Evolutionary conservation across 1,139 yeast genomes (phyloP), one percentile per base, ranked within the genome.

Genomic region (Blastobotrys aristatus): DNA sequence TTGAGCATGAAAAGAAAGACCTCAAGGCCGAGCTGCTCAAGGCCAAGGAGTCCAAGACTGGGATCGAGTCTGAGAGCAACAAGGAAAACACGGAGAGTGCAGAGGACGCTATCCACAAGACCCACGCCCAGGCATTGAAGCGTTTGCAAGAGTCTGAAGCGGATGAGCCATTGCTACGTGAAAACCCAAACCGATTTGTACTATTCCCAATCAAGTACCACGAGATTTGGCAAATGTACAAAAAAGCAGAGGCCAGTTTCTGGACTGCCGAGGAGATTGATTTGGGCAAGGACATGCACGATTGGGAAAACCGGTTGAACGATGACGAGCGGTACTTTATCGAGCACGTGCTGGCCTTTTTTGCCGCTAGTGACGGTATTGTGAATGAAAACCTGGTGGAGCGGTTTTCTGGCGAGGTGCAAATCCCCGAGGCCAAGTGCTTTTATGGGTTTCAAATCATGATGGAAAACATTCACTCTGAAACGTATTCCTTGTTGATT

Each of bases 181-280:
- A 92, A 71, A 92, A 94, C 78, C 80, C 79, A 58, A 81, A 81
- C 65, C 82, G 98, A 65, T 92, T 89, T 65, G 98, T 92, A 48
- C 74, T 92, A 60, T 94, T 92, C 82, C 99, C 99, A 56, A 89
- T 92, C 72, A 86, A 87, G 72, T 94, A 89, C 74, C 94, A 90
- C 67, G 97, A 92, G 73, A 86, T 94, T 64, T 92, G 98, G 97
- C 96, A 90, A 69, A 92, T 95, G 79, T 92, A 92, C 74, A 92
- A 92, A 76, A 89, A 90, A 73, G 97, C 97, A 38, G 98, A 92
- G 75, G 97, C 98, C 21, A 88, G 97, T 11, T 92, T 92, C 78
- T 92, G 99, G 99, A 92, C 98, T 45, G 97, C 98, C 48, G 99
- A 92, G 74, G 99, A 92, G 73, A 89, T 94, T 59, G 99, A 92